phyloP scores from a whole-genome alignment of 768 basidiomycete species.

The Ephemerocybe angulata region DNA sequence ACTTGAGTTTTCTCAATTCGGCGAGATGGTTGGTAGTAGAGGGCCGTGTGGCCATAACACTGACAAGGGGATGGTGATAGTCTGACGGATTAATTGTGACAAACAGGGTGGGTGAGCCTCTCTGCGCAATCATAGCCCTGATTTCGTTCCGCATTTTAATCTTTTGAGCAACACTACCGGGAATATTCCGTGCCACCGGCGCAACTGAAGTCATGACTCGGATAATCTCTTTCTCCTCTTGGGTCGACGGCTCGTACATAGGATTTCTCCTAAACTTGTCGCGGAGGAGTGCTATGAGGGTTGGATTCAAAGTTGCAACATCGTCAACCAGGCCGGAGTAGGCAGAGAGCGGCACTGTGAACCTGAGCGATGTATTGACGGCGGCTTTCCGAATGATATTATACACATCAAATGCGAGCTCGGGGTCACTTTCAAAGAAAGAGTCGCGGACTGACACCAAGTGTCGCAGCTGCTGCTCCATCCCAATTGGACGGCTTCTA shows the following conservation, averaged over 20 bases:
- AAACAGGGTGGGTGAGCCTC: slow-evolving; percentile 18
- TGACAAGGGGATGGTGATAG: too few relatives aligned
- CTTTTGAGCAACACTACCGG: slow-evolving; percentile 19
- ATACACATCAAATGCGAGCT: slow-evolving; percentile 14
- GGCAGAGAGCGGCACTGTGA: neutral
- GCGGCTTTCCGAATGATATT: slow-evolving; percentile 11
- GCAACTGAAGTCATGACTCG: neutral
- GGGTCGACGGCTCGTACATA: neutral
- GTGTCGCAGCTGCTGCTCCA: slow-evolving; percentile 15
- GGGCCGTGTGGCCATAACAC: too few relatives aligned
- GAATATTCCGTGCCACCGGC: slow-evolving; percentile 12
- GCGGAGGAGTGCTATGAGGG: neutral
- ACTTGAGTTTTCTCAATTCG: too few relatives aligned
- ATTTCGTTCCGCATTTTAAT: slow-evolving; percentile 18
- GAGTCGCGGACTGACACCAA: slow-evolving; percentile 4
- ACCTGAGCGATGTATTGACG: neutral
- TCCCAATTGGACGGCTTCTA: neutral
- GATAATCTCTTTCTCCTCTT: slow-evolving; percentile 2
- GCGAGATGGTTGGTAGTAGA: too few relatives aligned
- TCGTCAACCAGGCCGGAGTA: neutral
- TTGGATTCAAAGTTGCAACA: neutral
- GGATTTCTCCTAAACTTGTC: neutral
- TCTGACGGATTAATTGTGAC: slow-evolving; percentile 23
- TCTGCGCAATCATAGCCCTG: slow-evolving; percentile 9
- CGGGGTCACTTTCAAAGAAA: slow-evolving; percentile 9